Evolutionary conservation across 2,329 filamentous ascomycete species (phyloP).

Genomic region (Penicillium sumatraense): DNA sequence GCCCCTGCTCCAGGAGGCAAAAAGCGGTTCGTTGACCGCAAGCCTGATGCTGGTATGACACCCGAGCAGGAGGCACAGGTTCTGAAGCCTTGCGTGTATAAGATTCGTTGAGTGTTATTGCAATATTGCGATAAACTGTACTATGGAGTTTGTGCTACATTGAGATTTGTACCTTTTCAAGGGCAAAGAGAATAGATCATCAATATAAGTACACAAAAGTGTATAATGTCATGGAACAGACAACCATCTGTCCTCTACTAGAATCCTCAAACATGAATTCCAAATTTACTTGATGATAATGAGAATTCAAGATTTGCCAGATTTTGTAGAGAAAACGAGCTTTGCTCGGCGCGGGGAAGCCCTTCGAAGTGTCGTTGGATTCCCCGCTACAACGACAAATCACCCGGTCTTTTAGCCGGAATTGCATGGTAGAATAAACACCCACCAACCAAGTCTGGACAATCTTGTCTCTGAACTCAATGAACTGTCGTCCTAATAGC

Average conservation of each 20-base stretch:
- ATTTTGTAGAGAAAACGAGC: too few species aligned
- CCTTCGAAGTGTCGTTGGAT: neutral
- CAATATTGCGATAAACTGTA: neutral
- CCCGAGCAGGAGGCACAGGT: constrained; percentile 69
- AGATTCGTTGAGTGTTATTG: constrained; percentile 67
- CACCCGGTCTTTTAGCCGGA: neutral
- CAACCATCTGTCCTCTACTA: too few species aligned
- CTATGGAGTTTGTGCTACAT: neutral
- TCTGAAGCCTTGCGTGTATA: constrained; percentile 95
- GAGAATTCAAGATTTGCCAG: too few species aligned
- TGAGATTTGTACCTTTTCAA: too few species aligned
- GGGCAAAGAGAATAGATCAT: neutral
- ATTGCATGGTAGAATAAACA: constrained; percentile 3
- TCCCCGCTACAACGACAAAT: neutral
- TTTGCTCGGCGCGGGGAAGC: neutral
- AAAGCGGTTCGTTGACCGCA: constrained; percentile 62
- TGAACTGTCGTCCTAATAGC: neutral
- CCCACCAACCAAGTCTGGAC: neutral
- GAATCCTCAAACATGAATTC: too few species aligned
- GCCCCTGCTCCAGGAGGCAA: constrained; percentile 40
- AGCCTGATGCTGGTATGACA: constrained; percentile 57
- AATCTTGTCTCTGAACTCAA: neutral
- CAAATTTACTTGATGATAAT: too few species aligned
- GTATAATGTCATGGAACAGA: too few species aligned
- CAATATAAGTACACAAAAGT: neutral